Conservation (phyloP, 2,329 filamentous ascomycete genomes). For the Pseudocercospora cruenta region DNA sequence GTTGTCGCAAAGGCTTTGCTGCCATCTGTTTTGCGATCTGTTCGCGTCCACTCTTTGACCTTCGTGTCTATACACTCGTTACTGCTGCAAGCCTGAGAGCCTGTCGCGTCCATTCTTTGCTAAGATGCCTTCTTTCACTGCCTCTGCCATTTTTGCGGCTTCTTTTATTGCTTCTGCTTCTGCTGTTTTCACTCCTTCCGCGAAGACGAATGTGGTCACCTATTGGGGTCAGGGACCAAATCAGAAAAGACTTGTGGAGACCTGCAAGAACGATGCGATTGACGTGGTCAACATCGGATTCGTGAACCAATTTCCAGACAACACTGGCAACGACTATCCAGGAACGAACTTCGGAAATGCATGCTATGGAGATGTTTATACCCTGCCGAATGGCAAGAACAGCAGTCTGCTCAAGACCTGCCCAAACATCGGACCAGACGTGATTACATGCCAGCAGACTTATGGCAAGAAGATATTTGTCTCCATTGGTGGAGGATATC, state of each 20-base stretch:
- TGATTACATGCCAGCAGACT: slow-evolving; percentile 48
- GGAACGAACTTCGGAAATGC: slow-evolving; percentile 55
- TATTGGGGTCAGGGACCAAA: slow-evolving; percentile 60
- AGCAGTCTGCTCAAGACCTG: slow-evolving; percentile 19
- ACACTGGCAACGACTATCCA: slow-evolving; percentile 50
- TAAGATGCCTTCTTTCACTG: slow-evolving; percentile 18
- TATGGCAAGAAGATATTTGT: slow-evolving; percentile 52
- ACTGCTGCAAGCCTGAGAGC: neutral
- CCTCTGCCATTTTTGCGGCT: slow-evolving; percentile 11
- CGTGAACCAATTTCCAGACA: slow-evolving; percentile 58
- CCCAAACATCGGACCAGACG: slow-evolving; percentile 43
- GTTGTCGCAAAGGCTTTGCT: neutral
- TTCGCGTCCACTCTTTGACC: neutral
- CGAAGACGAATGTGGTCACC: slow-evolving; percentile 55
- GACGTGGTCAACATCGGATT: slow-evolving; percentile 63
- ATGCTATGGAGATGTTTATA: slow-evolving; percentile 20
- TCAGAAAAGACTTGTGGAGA: slow-evolving; percentile 54
- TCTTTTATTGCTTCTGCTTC: slow-evolving; percentile 37
- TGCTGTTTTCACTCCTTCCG: slow-evolving; percentile 46
- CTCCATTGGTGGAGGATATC: slow-evolving; percentile 49
- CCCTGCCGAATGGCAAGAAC: slow-evolving; percentile 21
- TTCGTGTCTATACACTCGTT: slow-evolving; percentile 5
- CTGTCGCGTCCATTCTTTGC: slow-evolving; percentile 21
- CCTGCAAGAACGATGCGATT: slow-evolving; percentile 51
- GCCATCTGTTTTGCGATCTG: neutral